Evolutionary conservation across 805 yeast genomes (phyloP).

Genomic region (Komagataella ulmi): DNA sequence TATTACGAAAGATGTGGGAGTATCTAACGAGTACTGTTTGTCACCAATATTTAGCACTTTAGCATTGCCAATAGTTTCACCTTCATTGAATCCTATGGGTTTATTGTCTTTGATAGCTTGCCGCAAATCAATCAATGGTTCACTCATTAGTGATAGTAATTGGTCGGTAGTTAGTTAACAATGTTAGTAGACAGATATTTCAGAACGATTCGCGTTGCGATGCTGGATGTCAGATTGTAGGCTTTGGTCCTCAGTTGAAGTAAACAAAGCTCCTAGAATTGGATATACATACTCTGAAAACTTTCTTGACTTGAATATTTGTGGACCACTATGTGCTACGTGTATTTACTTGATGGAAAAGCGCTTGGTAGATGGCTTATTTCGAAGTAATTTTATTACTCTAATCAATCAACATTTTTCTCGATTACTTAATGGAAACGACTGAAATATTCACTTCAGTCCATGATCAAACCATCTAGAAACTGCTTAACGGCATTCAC

Average conservation of each 20-base stretch:
- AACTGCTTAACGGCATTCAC: not conserved
- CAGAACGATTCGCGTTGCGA: not conserved
- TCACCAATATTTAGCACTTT: conserved; percentile 7
- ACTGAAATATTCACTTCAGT: not conserved
- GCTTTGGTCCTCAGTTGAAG: not conserved
- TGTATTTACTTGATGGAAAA: too few relatives aligned
- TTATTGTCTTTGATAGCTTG: conserved; percentile 7
- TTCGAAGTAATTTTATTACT: not conserved
- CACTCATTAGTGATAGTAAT: not conserved
- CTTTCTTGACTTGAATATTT: too few relatives aligned
- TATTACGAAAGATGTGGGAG: conserved; percentile 39
- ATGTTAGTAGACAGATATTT: not conserved
- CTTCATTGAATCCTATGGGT: conserved; percentile 7
- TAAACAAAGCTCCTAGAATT: too few relatives aligned
- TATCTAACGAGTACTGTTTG: conserved; percentile 17
- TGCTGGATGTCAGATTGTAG: not conserved
- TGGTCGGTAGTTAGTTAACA: not conserved
- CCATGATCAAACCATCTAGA: not conserved
- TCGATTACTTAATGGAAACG: not conserved
- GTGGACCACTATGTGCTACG: too few relatives aligned
- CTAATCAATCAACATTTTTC: not conserved
- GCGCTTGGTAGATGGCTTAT: not conserved
- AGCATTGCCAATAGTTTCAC: conserved; percentile 9
- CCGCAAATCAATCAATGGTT: conserved; percentile 3
- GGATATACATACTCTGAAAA: too few relatives aligned